A percentile compares a stretch with the other conserved stretches of the same genome.
Evolutionary conservation across 2,329 filamentous ascomycete genomes (phyloP).

Genomic region (Huntiella savannae): DNA sequence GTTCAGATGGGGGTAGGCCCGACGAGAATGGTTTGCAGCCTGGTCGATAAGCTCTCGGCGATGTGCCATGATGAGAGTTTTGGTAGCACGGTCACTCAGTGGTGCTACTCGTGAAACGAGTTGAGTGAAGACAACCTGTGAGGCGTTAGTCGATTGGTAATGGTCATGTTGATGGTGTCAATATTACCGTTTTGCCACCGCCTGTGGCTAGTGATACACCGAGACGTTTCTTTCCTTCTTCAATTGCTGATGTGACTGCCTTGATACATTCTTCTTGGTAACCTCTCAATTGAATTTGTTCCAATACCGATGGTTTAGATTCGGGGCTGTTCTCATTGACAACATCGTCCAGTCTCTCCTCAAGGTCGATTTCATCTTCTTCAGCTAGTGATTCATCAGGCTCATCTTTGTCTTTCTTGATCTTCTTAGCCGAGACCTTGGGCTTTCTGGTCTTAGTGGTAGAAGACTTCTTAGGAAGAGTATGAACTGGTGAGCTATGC

Average conservation of each 20-base stretch:
- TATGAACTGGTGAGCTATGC: too few relatives aligned
- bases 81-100: constrained; percentile 36
- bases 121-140: constrained; percentile 82
- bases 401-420: background rate
- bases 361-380: background rate
- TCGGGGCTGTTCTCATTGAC: background rate
- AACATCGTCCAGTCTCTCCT: background rate
- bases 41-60: constrained; percentile 87
- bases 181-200: constrained; percentile 62
- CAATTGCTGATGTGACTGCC: constrained; percentile 51
- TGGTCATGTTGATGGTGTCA: constrained; percentile 1
- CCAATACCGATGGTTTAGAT: background rate
- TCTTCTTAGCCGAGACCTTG: too few relatives aligned
- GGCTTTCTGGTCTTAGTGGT: too few relatives aligned
- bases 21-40: constrained; percentile 65
- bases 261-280: constrained; percentile 89
- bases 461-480: too few relatives aligned
- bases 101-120: constrained; percentile 60
- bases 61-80: constrained; percentile 82
- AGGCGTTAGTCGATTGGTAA: background rate
- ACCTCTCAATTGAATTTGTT: constrained; percentile 44
- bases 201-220: constrained; percentile 78
- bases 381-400: background rate
- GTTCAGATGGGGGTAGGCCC: constrained; percentile 58
- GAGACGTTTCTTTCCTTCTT: constrained; percentile 55